These are phyloP conservation scores for Tricholoma sp. DNA, from an alignment of 768 basidiomycete genomes.

Conservation along the genomic window DNA sequence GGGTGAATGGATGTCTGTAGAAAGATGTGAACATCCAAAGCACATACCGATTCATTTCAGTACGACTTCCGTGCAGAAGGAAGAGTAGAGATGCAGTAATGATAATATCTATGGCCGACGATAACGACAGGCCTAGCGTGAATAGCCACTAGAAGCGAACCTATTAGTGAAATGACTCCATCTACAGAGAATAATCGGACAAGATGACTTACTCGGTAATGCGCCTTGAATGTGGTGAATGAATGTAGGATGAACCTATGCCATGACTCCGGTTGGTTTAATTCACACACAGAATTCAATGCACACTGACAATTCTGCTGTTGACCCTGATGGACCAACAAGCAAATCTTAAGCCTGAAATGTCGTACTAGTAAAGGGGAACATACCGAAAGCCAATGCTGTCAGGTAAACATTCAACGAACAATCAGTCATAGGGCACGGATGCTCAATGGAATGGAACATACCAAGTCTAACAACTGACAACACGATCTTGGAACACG, in stretches of 20 bases:
- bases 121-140: too few species aligned
- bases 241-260: constrained; percentile 16
- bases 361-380: neutral
- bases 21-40: too few species aligned
- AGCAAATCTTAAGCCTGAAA: neutral
- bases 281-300: neutral
- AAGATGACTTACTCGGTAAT: constrained; percentile 2
- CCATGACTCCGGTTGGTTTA: neutral
- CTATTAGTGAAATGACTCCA: too few species aligned
- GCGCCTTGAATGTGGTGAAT: neutral
- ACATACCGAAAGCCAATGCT: constrained; percentile 27
- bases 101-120: too few species aligned
- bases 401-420: neutral
- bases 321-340: constrained; percentile 18
- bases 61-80: too few species aligned
- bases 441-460: constrained; percentile 1
- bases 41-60: too few species aligned
- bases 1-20: too few species aligned
- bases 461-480: constrained; percentile 24
- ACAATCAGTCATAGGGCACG: neutral
- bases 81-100: too few species aligned
- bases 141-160: too few species aligned
- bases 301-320: constrained; percentile 25
- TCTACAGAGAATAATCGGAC: too few species aligned
- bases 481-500: constrained; percentile 13